These are phyloP conservation scores for Colletotrichum acutatum DNA, from an alignment of 2,329 filamentous ascomycete species.

Conservation along the genomic window DNA sequence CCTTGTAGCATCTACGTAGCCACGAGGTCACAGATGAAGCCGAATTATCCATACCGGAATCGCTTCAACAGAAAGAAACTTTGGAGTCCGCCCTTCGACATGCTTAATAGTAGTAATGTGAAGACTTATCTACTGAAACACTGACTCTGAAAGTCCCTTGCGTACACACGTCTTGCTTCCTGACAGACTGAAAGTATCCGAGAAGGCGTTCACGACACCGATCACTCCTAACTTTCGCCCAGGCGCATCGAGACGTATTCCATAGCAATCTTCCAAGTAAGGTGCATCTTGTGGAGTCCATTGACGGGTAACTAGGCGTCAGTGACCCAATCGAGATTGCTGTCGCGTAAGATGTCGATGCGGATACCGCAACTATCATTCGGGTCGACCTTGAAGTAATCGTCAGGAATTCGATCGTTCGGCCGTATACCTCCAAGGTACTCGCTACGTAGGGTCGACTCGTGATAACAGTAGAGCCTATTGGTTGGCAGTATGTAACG, in stretches of 20 bases:
- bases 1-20: too few relatives aligned
- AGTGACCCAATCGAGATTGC: neutral
- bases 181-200: neutral
- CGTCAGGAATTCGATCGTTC: neutral
- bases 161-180: neutral
- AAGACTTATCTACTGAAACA: neutral
- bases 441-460: neutral
- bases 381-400: neutral
- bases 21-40: too few relatives aligned
- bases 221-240: neutral
- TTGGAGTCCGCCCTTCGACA: neutral
- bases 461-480: neutral
- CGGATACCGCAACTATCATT: neutral
- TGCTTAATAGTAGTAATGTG: neutral
- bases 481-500: neutral
- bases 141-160: neutral
- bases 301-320: neutral
- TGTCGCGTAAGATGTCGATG: neutral
- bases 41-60: too few relatives aligned
- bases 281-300: neutral
- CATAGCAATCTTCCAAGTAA: neutral
- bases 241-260: neutral
- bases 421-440: neutral
- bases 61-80: neutral
- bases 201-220: neutral